Percentiles rank a stretch among this genome's conserved stretches.
phyloP scores from a whole-genome alignment of 2,329 filamentous ascomycete genomes.

The Westerdykella sp. region DNA sequence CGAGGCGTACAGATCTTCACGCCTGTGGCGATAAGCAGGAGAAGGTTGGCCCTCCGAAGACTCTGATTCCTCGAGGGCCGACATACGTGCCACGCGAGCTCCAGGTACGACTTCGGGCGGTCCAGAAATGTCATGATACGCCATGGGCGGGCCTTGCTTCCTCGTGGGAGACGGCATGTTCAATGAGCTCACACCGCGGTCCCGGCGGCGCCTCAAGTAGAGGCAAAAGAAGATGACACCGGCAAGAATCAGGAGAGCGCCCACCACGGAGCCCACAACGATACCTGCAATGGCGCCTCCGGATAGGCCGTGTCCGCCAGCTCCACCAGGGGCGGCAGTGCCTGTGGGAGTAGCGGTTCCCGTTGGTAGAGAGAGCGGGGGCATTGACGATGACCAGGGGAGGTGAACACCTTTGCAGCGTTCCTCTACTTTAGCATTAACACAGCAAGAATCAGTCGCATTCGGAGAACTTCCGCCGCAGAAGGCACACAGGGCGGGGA shows the following conservation, averaged over 20 bases:
- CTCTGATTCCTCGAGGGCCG: conserved; percentile 72
- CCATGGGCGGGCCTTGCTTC: conserved; percentile 33
- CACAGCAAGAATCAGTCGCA: conserved; percentile 91
- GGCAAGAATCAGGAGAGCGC: conserved; percentile 61
- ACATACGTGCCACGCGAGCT: conserved; percentile 91
- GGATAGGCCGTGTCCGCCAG: conserved; percentile 52
- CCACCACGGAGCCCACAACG: conserved; percentile 72
- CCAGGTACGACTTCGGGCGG: conserved; percentile 58
- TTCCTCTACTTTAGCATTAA: conserved; percentile 66
- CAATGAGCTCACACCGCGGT: conserved; percentile 67
- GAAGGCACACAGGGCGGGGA: conserved; percentile 75
- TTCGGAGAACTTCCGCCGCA: conserved; percentile 79
- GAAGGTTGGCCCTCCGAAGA: conserved; percentile 33
- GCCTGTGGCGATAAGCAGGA: conserved; percentile 17
- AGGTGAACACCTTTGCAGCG: conserved; percentile 72
- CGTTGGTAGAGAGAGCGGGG: conserved; percentile 55
- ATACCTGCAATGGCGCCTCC: conserved; percentile 90
- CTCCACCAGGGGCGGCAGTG: conserved; percentile 20
- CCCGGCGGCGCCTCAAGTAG: conserved; percentile 51
- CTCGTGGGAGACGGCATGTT: conserved; percentile 76
- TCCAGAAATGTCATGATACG: conserved; percentile 30
- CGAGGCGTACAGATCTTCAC: conserved; percentile 57
- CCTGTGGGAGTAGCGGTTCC: conserved; percentile 52
- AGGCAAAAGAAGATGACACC: conserved; percentile 57
- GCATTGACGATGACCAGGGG: conserved; percentile 60